Conservation (phyloP, 2,329 filamentous ascomycete genomes). For the Pyrenochaeta sp. region DNA sequence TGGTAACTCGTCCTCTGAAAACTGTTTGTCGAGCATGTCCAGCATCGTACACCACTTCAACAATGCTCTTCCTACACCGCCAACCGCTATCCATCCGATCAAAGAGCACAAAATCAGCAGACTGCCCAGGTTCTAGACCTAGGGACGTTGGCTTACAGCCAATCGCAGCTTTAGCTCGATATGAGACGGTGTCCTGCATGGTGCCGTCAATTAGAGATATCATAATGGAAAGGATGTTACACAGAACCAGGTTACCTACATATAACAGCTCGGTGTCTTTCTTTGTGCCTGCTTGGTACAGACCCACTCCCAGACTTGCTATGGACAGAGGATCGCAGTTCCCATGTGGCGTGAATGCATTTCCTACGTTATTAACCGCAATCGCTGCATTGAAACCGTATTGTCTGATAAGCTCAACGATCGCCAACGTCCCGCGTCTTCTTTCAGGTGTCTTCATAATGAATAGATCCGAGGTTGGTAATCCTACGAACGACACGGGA, state of each 20-base stretch:
- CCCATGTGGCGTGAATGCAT: constrained; percentile 77
- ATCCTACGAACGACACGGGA: constrained; percentile 71
- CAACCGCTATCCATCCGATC: constrained; percentile 47
- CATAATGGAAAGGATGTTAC: constrained; percentile 4
- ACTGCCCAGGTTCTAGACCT: constrained; percentile 44
- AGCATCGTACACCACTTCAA: constrained; percentile 57
- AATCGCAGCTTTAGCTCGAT: constrained; percentile 55
- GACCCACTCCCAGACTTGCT: constrained; percentile 63
- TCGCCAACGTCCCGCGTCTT: constrained; percentile 68
- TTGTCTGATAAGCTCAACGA: constrained; percentile 67
- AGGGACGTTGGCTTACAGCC: constrained; percentile 40
- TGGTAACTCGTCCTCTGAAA: constrained; percentile 32
- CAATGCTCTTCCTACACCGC: constrained; percentile 53
- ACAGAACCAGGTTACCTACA: constrained; percentile 49
- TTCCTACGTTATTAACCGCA: constrained; percentile 76
- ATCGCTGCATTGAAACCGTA: constrained; percentile 68
- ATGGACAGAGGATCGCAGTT: constrained; percentile 67
- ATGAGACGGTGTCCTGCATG: constrained; percentile 59
- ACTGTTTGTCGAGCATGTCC: constrained; percentile 43
- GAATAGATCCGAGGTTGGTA: constrained; percentile 75
- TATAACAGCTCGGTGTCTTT: constrained; percentile 67
- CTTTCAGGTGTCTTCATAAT: constrained; percentile 68
- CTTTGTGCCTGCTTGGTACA: constrained; percentile 73
- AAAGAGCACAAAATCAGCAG: constrained; percentile 56
- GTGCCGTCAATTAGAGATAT: constrained; percentile 19